phyloP scores from a whole-genome alignment of 768 basidiomycete genomes.

The Clitopilus hobsonii region DNA sequence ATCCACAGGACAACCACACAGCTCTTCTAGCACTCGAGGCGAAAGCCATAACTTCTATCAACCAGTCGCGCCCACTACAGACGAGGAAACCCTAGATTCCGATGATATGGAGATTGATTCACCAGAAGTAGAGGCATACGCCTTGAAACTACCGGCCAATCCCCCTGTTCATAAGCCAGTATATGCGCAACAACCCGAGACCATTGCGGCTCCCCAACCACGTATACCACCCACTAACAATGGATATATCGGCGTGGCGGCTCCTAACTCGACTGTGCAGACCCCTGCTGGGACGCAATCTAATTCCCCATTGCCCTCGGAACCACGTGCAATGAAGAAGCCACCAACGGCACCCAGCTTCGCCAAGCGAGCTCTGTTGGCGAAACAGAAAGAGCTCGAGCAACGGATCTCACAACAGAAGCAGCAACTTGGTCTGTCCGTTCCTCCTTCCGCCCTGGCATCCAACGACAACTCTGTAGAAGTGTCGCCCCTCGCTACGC shows the following conservation, averaged over 20 bases:
- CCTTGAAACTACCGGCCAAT: neutral
- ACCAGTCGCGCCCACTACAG: neutral
- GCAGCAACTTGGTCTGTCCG: conserved; percentile 23
- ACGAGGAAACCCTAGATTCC: conserved; percentile 15
- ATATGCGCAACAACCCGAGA: neutral
- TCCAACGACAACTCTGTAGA: neutral
- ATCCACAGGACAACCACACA: neutral
- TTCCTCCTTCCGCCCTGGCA: neutral
- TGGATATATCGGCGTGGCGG: too few species aligned
- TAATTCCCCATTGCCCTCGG: conserved; percentile 23
- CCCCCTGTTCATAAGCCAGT: neutral
- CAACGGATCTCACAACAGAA: conserved; percentile 34
- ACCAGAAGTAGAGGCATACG: conserved; percentile 10
- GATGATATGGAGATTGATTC: conserved; percentile 28
- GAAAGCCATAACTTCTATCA: neutral
- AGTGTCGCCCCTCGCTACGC: neutral
- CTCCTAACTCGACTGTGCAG: too few species aligned
- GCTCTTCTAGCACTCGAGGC: neutral
- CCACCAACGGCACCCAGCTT: conserved; percentile 32
- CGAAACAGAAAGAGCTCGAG: conserved; percentile 40
- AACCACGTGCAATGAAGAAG: conserved; percentile 34
- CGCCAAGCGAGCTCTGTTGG: conserved; percentile 31
- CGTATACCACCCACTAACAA: neutral
- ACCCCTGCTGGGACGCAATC: too few species aligned
- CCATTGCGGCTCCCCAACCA: neutral